Percentiles rank a stretch among this genome's conserved stretches.
Evolutionary conservation across 179 eudicot species (phyloP).

Genomic region (Silene coronaria): DNA sequence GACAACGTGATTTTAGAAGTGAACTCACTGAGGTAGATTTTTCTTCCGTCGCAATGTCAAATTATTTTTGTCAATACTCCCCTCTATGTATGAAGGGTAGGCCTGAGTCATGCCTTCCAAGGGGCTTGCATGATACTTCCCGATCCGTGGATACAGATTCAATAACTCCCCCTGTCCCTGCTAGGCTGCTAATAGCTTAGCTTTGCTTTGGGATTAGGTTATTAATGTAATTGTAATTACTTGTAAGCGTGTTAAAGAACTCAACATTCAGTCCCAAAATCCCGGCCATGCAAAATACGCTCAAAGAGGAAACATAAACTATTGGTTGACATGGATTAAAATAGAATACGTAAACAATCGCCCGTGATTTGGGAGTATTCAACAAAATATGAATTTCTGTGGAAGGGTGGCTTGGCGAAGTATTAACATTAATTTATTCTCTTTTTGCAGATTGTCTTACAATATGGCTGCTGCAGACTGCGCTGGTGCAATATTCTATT

Average conservation of each 20-base stretch:
- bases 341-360: too few relatives aligned
- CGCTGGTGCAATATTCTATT: constrained; percentile 84
- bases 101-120: neutral
- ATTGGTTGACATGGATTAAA: too few relatives aligned
- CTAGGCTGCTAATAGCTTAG: too few relatives aligned
- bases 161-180: too few relatives aligned
- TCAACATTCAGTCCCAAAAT: too few relatives aligned
- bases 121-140: neutral
- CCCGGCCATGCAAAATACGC: too few relatives aligned
- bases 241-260: too few relatives aligned
- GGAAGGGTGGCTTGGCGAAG: neutral
- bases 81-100: neutral
- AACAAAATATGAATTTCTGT: neutral
- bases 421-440: constrained; percentile 2
- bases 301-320: too few relatives aligned
- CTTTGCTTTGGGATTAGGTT: too few relatives aligned
- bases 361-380: neutral
- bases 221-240: too few relatives aligned
- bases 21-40: constrained; percentile 66
- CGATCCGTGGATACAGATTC: neutral
- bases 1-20: constrained; percentile 82
- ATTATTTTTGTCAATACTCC: constrained; percentile 4
- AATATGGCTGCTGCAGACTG: constrained; percentile 75
- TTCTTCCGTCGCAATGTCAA: constrained; percentile 3
- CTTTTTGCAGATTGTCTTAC: constrained; percentile 66